Evolutionary conservation across 2,329 filamentous ascomycete genomes (phyloP).

Genomic region (Didymella arachidicola): DNA sequence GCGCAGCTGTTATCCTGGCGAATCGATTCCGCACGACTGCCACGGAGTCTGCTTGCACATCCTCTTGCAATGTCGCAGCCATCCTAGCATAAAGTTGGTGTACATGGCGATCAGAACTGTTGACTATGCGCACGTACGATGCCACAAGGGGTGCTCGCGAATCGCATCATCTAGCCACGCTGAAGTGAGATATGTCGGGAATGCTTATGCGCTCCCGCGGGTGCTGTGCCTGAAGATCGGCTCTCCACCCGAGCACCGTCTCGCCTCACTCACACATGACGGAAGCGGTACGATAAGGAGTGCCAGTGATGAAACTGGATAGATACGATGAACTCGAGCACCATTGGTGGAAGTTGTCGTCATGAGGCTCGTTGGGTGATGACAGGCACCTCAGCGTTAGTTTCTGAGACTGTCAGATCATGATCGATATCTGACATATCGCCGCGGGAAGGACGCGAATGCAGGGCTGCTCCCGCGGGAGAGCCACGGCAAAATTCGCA

Average conservation of each 20-base stretch:
- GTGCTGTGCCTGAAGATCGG: constrained; percentile 22
- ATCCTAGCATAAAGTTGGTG: constrained; percentile 17
- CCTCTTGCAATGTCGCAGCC: not conserved
- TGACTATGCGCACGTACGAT: constrained; percentile 20
- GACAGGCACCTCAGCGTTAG: constrained; percentile 6
- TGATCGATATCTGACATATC: constrained; percentile 1
- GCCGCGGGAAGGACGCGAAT: constrained; percentile 5
- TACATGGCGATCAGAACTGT: constrained; percentile 20
- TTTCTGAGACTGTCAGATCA: not conserved
- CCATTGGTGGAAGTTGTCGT: constrained; percentile 10
- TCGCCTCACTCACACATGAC: constrained; percentile 17
- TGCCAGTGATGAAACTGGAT: constrained; percentile 1
- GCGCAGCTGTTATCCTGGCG: constrained; percentile 3
- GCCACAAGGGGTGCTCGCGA: constrained; percentile 18
- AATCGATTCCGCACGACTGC: not conserved
- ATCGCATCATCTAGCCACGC: constrained; percentile 17
- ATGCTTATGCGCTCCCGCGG: constrained; percentile 24
- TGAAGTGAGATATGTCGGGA: constrained; percentile 15
- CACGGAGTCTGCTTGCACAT: constrained; percentile 1
- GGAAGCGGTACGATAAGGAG: constrained; percentile 8
- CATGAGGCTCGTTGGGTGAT: constrained; percentile 15
- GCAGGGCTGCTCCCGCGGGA: constrained; percentile 16
- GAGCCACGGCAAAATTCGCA: constrained; percentile 20
- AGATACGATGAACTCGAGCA: not conserved
- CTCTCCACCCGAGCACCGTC: constrained; percentile 21